Percentiles rank a stretch among this genome's conserved stretches.
Conservation (phyloP, 139 green algal genomes). For the Coelastrella sp. region DNA sequence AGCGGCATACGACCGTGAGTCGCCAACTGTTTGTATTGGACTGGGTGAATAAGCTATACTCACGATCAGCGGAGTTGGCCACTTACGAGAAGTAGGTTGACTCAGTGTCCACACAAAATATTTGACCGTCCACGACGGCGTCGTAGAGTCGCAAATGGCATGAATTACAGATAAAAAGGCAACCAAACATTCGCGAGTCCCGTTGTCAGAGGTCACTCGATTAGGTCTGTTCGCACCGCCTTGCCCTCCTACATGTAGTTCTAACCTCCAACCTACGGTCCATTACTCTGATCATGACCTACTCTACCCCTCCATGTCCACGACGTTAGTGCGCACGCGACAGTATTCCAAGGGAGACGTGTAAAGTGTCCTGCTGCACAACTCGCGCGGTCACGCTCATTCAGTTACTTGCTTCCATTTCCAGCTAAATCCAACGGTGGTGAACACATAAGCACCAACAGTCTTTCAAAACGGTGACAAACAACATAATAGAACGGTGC, state of each 20-base stretch:
- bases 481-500: not conserved
- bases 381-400: not conserved
- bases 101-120: no score
- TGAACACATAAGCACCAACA: not conserved
- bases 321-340: not conserved
- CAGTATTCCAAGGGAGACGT: not conserved
- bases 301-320: not conserved
- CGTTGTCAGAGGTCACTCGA: not conserved
- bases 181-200: no score
- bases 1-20: no score
- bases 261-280: constrained; percentile 8
- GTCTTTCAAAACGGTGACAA: not conserved
- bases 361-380: not conserved
- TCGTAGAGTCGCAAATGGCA: not conserved
- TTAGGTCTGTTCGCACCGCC: not conserved
- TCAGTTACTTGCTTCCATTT: not conserved
- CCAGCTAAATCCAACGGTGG: not conserved
- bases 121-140: no score
- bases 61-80: no score
- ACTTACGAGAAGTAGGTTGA: no score
- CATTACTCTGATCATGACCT: not conserved
- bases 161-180: not conserved
- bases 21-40: no score
- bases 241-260: not conserved
- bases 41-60: no score